These are phyloP conservation scores for Letharia columbiana DNA, from an alignment of 495 filamentous ascomycete genomes.

Conservation along the genomic window DNA sequence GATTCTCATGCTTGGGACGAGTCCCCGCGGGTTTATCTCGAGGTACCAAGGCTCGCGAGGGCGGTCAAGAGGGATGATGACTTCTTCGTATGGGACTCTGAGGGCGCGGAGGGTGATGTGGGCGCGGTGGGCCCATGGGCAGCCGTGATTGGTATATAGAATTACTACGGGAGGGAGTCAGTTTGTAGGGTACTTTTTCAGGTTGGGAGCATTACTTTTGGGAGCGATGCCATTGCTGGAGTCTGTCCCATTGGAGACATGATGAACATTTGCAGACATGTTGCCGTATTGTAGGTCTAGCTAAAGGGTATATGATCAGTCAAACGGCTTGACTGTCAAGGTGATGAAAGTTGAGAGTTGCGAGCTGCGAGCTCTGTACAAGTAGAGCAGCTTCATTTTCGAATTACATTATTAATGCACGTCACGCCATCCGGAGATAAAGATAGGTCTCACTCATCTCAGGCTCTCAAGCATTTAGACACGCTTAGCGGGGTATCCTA, in stretches of 20 bases:
- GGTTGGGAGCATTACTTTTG: constrained; percentile 8
- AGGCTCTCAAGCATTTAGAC: no score
- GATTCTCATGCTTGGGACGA: constrained; percentile 67
- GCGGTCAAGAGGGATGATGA: constrained; percentile 62
- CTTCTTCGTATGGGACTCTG: constrained; percentile 65
- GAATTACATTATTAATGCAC: background rate
- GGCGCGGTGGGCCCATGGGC: constrained; percentile 77
- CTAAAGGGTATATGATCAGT: background rate
- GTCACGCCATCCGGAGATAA: background rate
- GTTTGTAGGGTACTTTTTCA: background rate
- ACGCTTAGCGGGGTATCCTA: no score
- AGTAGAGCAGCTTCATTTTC: no score
- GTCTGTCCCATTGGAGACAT: background rate
- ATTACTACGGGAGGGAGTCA: constrained; percentile 37
- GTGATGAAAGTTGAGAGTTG: background rate
- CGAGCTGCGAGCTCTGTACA: background rate
- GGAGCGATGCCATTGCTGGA: constrained; percentile 12
- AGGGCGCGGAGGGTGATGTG: constrained; percentile 71
- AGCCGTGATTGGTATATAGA: constrained; percentile 67
- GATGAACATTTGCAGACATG: constrained; percentile 6
- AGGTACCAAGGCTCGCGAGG: constrained; percentile 81
- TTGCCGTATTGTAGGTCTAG: background rate
- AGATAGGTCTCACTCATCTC: no score
- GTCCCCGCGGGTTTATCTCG: constrained; percentile 74
- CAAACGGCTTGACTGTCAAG: background rate